phyloP scores from a whole-genome alignment of 768 basidiomycete species.

The Lactarius vividus region DNA sequence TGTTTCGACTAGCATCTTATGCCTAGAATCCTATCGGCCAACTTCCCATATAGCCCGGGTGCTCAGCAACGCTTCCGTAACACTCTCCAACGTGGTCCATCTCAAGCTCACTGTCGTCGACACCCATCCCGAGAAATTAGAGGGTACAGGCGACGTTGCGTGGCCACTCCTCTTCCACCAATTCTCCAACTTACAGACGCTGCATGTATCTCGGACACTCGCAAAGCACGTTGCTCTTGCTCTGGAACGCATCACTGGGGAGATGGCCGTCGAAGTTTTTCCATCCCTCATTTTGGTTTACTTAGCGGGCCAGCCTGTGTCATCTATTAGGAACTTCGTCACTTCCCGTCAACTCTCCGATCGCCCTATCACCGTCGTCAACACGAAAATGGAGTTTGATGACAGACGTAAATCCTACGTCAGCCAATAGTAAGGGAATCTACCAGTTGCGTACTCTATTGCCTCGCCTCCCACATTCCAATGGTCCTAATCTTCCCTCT shows the following conservation, averaged over 20 bases:
- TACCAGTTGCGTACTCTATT: too few species aligned
- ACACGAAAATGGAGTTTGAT: too few species aligned
- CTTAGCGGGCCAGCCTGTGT: background rate
- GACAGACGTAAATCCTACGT: too few species aligned
- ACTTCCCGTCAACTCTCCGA: too few species aligned
- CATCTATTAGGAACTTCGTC: background rate
- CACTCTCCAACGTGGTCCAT: background rate
- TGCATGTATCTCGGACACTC: background rate
- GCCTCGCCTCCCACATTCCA: too few species aligned
- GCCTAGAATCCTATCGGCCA: background rate
- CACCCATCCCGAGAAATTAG: too few species aligned
- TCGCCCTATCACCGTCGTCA: too few species aligned
- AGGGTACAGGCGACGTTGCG: background rate
- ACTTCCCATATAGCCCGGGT: background rate
- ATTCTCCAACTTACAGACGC: background rate
- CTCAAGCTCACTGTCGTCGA: background rate
- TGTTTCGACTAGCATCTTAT: background rate
- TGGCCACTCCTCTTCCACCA: background rate
- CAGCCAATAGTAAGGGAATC: too few species aligned
- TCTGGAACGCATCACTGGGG: background rate
- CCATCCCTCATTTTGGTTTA: background rate
- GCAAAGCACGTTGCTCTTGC: background rate
- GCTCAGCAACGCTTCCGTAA: background rate
- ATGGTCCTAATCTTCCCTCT: too few species aligned
- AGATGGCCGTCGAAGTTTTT: background rate